Evolutionary conservation across 2,329 filamentous ascomycete genomes (phyloP), one percentile per base, ranked within the genome.

Genomic region (Neonectria faginata): DNA sequence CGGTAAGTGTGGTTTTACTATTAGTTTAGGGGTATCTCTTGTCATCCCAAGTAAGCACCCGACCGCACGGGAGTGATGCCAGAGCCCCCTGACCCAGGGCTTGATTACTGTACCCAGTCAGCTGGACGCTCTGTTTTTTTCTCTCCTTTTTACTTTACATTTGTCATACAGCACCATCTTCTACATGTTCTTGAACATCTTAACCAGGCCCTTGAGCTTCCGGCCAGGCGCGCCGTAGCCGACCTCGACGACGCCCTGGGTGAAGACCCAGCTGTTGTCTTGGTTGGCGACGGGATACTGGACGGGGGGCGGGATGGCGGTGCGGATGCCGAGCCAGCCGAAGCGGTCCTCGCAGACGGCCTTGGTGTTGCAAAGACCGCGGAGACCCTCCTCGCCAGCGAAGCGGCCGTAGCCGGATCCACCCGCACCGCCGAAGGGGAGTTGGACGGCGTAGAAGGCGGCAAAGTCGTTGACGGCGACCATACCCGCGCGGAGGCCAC

Each of bases 401-500:
- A 99, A 99, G 3, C 95, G 86, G 1, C 96, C 96, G 77, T 98
- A 98, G 0, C 92, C 96, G 25, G 92, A 97, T 1, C 94, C 95
- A 62, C 88, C 89, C n/a, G 92, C 89, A 58, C 94, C 96, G 41
- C 96, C 96, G 79, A 99, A 99, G 0, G 96, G 96, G 42, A 99
- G 82, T 79, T 97, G 94, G 8, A 97, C 94, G 57, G 95, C 93
- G 76, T 99, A 99, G 79, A 90, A 97, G 29, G 89, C 91, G 20
- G 91, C 96, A 75, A 99, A 99, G 81, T 99, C 96, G 77, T 99
- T 99, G 71, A 99, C 88, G 25, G 93, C 89, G 0, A 98, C 92
- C 92, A 97, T 97, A 48, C 96, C 96, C 0, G 92, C 89, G 67
- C 91, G 88, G 56, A 97, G 85, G 25, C 88, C 87, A 20, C 80